Conservation (phyloP, 2,329 filamentous ascomycete species). For the Fusarium anguioides region DNA sequence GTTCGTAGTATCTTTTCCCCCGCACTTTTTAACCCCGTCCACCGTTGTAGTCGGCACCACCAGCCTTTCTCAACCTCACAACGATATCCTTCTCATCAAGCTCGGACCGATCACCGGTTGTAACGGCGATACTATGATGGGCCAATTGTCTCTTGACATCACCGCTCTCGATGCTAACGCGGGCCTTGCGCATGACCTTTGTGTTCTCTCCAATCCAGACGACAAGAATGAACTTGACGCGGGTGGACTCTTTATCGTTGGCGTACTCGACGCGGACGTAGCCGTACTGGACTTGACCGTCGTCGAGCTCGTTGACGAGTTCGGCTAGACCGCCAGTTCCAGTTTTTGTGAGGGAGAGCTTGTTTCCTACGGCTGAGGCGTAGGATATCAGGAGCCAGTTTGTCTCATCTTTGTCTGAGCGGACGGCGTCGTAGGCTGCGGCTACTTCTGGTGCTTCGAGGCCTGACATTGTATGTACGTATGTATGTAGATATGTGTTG, state of each 20-base stretch:
- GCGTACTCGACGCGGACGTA: slow-evolving; percentile 76
- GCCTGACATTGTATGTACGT: slow-evolving; percentile 63
- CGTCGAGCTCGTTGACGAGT: slow-evolving; percentile 66
- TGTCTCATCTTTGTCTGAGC: slow-evolving; percentile 71
- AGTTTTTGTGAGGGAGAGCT: slow-evolving; percentile 65
- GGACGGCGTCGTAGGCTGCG: slow-evolving; percentile 74
- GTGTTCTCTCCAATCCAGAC: slow-evolving; percentile 75
- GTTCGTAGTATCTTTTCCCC: background rate
- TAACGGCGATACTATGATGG: slow-evolving; percentile 74
- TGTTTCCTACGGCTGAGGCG: slow-evolving; percentile 65
- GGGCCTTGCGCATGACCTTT: slow-evolving; percentile 76
- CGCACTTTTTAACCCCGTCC: slow-evolving; percentile 66
- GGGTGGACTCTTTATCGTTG: slow-evolving; percentile 75
- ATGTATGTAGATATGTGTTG: background rate
- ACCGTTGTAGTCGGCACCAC: slow-evolving; percentile 78
- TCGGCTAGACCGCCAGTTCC: slow-evolving; percentile 71
- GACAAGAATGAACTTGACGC: slow-evolving; percentile 75
- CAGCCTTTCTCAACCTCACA: slow-evolving; percentile 69
- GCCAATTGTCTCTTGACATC: slow-evolving; percentile 71
- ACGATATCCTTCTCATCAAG: slow-evolving; percentile 72
- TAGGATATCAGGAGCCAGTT: slow-evolving; percentile 77
- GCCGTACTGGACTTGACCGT: slow-evolving; percentile 71
- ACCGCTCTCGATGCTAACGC: slow-evolving; percentile 74
- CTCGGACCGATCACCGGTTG: slow-evolving; percentile 69
- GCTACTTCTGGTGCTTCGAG: slow-evolving; percentile 68